Conservation (phyloP, 129 eudicot species). For the Arctium lappa region DNA sequence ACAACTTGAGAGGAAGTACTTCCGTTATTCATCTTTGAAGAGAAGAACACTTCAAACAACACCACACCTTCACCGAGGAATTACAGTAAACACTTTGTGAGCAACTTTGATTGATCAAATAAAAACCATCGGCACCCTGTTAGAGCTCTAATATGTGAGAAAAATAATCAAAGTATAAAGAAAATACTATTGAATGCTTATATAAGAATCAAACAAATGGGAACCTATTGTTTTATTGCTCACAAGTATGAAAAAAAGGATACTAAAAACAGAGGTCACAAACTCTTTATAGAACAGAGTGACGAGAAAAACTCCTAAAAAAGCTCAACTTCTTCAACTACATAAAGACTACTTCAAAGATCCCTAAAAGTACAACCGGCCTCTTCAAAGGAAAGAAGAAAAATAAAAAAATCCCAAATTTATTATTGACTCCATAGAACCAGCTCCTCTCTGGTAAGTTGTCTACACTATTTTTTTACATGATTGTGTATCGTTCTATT, state of each 20-base stretch:
- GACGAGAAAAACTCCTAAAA: not conserved
- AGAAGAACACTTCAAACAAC: not conserved
- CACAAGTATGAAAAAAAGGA: too few species aligned
- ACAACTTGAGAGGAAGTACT: not conserved
- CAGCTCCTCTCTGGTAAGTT: not conserved
- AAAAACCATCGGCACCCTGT: not conserved
- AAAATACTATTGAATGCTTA: not conserved
- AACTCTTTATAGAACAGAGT: not conserved
- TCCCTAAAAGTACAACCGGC: not conserved
- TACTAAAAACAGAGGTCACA: not conserved
- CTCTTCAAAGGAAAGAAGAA: not conserved
- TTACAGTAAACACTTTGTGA: conserved; percentile 10
- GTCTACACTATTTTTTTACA: not conserved
- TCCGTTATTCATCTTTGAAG: not conserved
- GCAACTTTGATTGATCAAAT: not conserved
- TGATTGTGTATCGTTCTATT: too few species aligned
- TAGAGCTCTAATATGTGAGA: not conserved
- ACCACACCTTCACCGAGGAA: conserved; percentile 10
- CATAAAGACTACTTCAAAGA: not conserved
- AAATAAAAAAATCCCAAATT: not conserved
- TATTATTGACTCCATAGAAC: not conserved
- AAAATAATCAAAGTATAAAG: not conserved
- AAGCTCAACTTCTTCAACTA: not conserved
- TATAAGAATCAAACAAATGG: not conserved
- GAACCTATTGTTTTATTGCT: not conserved